phyloP scores from a whole-genome alignment of 192 early-diverging fungal genomes.

The Geosiphon pyriformis region DNA sequence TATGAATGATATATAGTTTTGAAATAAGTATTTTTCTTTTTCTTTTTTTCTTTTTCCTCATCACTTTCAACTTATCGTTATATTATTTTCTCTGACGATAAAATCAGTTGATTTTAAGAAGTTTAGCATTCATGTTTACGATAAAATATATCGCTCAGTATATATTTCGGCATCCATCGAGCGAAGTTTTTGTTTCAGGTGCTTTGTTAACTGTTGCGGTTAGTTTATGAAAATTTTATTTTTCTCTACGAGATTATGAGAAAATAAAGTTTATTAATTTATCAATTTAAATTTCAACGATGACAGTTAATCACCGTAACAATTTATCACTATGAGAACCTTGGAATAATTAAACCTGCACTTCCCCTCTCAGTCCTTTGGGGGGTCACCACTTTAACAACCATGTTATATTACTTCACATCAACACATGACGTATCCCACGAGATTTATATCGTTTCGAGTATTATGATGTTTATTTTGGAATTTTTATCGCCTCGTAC shows the following conservation, averaged over 20 bases:
- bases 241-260: neutral
- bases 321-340: conserved; percentile 25
- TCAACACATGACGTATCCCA: conserved; percentile 21
- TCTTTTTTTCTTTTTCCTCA: neutral
- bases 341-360: conserved; percentile 20
- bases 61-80: too few species aligned
- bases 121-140: conserved; percentile 21
- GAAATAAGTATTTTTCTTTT: neutral
- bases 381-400: conserved; percentile 17
- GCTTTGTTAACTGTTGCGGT: conserved; percentile 22
- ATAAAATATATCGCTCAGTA: conserved; percentile 26
- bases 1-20: neutral
- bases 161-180: conserved; percentile 14
- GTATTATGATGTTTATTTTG: conserved; percentile 23
- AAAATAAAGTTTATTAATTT: neutral
- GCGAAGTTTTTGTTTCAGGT: conserved; percentile 25
- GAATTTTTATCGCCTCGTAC: conserved; percentile 15
- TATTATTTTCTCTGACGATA: too few species aligned
- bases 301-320: conserved; percentile 20
- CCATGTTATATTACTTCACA: conserved; percentile 21
- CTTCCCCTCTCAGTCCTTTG: conserved; percentile 20
- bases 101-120: conserved; percentile 17
- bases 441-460: conserved; percentile 22
- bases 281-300: neutral
- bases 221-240: neutral